Percentiles rank a stretch among this genome's conserved stretches.
Evolutionary conservation across 2,329 filamentous ascomycete species (phyloP).

Genomic region (Alternaria consortialis): DNA sequence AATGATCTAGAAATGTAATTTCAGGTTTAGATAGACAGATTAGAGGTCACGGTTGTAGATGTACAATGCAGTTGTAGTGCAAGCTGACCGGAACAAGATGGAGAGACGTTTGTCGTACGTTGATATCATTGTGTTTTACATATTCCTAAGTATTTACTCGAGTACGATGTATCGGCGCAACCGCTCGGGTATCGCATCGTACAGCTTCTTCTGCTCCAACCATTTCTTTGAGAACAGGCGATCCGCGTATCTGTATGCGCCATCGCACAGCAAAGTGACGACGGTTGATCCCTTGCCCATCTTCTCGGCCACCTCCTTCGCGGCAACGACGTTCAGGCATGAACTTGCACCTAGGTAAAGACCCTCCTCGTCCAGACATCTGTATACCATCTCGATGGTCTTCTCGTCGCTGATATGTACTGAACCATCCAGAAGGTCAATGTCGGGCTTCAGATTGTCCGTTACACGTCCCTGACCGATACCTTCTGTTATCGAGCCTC

Average conservation of each 20-base stretch:
- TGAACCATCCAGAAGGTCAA: constrained; percentile 84
- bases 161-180: constrained; percentile 94
- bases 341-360: constrained; percentile 95
- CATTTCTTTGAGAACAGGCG: constrained; percentile 91
- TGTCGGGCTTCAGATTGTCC: constrained; percentile 89
- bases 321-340: constrained; percentile 92
- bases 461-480: constrained; percentile 97
- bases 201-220: constrained; percentile 84
- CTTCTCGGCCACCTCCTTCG: constrained; percentile 91
- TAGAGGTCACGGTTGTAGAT: background rate
- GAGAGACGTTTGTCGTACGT: constrained; percentile 4
- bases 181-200: constrained; percentile 82
- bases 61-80: constrained; percentile 7
- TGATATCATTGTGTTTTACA: constrained; percentile 10
- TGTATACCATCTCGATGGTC: constrained; percentile 97
- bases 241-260: constrained; percentile 97
- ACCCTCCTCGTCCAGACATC: constrained; percentile 94
- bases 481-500: constrained; percentile 94
- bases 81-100: constrained; percentile 7
- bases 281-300: constrained; percentile 89
- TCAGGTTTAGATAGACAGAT: background rate
- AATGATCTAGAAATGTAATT: constrained; percentile 50
- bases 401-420: constrained; percentile 89
- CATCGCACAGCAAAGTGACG: constrained; percentile 93
- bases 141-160: constrained; percentile 60